These are phyloP conservation scores for Prosopis cineraria DNA, from an alignment of 306 rosid genomes.

Conservation along the genomic window DNA sequence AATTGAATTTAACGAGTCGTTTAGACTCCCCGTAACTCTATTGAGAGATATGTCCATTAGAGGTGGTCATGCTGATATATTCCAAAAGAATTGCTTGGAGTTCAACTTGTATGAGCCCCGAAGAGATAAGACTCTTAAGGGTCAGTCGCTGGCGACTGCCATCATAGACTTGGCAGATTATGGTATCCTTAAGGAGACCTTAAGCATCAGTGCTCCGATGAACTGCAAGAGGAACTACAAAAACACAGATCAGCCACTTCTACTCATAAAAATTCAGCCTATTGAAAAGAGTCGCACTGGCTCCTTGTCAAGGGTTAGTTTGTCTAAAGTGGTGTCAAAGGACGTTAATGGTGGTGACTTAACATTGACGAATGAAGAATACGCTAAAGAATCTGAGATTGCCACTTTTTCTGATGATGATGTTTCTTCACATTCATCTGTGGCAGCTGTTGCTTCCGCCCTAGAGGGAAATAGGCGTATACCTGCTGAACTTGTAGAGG, in stretches of 20 bases:
- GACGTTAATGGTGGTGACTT: conserved; percentile 61
- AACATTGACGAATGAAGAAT: conserved; percentile 66
- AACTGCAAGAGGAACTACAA: conserved; percentile 83
- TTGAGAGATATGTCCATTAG: conserved; percentile 70
- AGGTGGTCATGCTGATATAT: conserved; percentile 60
- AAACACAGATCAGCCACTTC: conserved; percentile 75
- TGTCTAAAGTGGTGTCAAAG: conserved; percentile 51
- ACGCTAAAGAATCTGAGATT: conserved; percentile 76
- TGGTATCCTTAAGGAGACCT: conserved; percentile 68
- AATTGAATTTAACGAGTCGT: conserved; percentile 79
- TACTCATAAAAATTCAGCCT: conserved; percentile 72
- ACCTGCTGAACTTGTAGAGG: conserved; percentile 63
- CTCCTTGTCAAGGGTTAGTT: conserved; percentile 50
- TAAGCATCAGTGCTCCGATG: conserved; percentile 57
- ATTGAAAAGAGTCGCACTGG: conserved; percentile 49
- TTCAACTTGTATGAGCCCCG: conserved; percentile 82
- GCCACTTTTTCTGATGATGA: conserved; percentile 87
- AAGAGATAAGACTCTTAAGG: conserved; percentile 76
- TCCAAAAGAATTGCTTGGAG: conserved; percentile 83
- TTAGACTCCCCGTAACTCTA: conserved; percentile 71
- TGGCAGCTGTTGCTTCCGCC: conserved; percentile 45
- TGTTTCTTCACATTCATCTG: conserved; percentile 87
- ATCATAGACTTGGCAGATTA: conserved; percentile 80
- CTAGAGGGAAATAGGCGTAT: conserved; percentile 42
- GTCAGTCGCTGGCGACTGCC: conserved; percentile 86